Conservation (phyloP, 2,329 filamentous ascomycete genomes). For the Pseudopithomyces chartarum region DNA sequence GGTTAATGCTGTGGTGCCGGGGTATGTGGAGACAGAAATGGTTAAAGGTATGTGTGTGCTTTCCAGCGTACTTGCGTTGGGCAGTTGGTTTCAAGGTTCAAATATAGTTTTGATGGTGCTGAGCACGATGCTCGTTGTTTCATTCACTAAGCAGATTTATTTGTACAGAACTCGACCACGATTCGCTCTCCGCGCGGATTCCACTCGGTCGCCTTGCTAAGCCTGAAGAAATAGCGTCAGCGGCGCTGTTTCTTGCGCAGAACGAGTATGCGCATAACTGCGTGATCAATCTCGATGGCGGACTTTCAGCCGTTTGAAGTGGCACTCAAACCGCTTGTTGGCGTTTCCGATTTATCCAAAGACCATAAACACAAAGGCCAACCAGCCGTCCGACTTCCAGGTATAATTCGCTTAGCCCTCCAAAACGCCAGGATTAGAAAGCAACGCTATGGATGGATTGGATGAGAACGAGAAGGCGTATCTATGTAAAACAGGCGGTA, state of each 20-base stretch:
- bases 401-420: slow-evolving; percentile 19
- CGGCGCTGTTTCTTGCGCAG: slow-evolving; percentile 74
- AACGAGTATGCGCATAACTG: slow-evolving; percentile 89
- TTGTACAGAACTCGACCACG: slow-evolving; percentile 45
- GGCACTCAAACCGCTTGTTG: not conserved
- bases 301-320: slow-evolving; percentile 66
- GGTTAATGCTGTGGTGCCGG: slow-evolving; percentile 80
- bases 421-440: slow-evolving; percentile 20
- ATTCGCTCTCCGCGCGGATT: slow-evolving; percentile 56
- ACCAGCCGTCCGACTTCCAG: slow-evolving; percentile 3
- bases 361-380: not conserved
- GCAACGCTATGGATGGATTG: not conserved
- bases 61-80: not conserved
- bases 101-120: not conserved
- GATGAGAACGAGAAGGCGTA: not conserved
- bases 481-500: slow-evolving; percentile 1
- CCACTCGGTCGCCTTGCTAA: slow-evolving; percentile 70
- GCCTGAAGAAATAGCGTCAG: slow-evolving; percentile 77
- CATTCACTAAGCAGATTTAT: slow-evolving; percentile 13
- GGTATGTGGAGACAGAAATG: slow-evolving; percentile 84
- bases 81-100: too few species aligned
- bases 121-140: not conserved
- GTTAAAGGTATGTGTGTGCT: slow-evolving; percentile 62
- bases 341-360: not conserved
- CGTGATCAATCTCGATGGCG: slow-evolving; percentile 83